These are phyloP conservation scores for Pestalotiopsis sp. DNA, from an alignment of 2,329 filamentous ascomycete species.

Conservation along the genomic window DNA sequence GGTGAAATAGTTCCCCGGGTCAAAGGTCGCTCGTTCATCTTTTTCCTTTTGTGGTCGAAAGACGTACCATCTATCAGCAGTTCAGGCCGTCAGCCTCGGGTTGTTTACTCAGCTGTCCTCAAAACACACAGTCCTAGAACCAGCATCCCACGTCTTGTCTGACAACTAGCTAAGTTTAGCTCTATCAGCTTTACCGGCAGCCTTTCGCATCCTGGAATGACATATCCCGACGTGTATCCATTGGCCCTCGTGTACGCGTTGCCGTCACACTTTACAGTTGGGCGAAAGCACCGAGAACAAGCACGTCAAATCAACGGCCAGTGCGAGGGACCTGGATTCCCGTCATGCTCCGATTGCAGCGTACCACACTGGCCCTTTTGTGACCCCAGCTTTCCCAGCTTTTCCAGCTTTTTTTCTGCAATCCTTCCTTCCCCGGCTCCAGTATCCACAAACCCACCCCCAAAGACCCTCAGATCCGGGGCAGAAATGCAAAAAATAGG, in stretches of 20 bases:
- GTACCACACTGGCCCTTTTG: constrained; percentile 7
- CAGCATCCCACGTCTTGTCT: background rate
- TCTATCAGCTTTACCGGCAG: background rate
- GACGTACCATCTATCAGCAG: no score
- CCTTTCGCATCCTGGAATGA: background rate
- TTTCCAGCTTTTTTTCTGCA: background rate
- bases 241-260: background rate
- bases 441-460: constrained; percentile 2
- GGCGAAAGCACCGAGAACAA: background rate
- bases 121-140: background rate
- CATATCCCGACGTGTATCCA: background rate
- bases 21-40: no score
- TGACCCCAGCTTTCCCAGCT: constrained; percentile 9
- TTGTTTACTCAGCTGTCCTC: background rate
- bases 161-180: background rate
- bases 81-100: no score
- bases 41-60: no score
- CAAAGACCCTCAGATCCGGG: constrained; percentile 3
- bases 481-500: background rate
- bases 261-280: background rate
- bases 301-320: background rate
- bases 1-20: no score
- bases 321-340: constrained; percentile 4
- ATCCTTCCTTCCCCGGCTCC: background rate
- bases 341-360: background rate